Percentiles rank a stretch among this genome's conserved stretches.
phyloP scores from a whole-genome alignment of 441 rosid species.

The Pelargonium australe region DNA sequence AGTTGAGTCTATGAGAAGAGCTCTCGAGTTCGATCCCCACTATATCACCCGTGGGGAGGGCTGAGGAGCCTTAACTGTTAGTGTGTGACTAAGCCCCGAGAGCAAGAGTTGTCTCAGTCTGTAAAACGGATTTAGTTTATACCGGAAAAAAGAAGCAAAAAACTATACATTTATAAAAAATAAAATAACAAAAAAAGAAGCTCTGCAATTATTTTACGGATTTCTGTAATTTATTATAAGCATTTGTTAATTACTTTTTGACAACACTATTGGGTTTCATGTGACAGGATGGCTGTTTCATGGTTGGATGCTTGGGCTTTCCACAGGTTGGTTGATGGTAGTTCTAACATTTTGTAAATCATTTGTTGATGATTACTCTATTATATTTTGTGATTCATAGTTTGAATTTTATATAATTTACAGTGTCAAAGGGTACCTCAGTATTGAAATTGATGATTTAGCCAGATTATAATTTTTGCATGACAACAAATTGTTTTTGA shows the following conservation, averaged over 20 bases:
- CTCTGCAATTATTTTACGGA: not conserved
- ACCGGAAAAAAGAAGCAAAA: too few species aligned
- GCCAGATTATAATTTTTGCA: not conserved
- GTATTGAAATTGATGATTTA: not conserved
- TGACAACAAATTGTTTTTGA: not conserved
- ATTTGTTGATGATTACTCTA: not conserved
- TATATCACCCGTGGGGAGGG: too few species aligned
- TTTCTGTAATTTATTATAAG: conserved; percentile 6
- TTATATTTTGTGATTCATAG: not conserved
- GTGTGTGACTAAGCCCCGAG: too few species aligned
- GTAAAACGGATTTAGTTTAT: too few species aligned
- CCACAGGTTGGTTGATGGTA: conserved; percentile 57
- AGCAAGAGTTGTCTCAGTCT: too few species aligned
- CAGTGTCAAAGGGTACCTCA: not conserved
- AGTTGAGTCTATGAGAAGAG: too few species aligned
- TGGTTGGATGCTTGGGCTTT: conserved; percentile 89
- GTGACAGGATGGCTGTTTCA: conserved; percentile 78
- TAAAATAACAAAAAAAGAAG: not conserved
- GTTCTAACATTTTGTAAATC: not conserved
- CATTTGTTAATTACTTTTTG: conserved; percentile 13
- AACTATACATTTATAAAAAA: too few species aligned
- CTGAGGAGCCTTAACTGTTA: too few species aligned
- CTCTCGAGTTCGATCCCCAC: too few species aligned
- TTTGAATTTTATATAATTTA: not conserved
- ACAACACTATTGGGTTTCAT: conserved; percentile 15